Base-by-base conservation (phyloP, 148 eudicot genomes). In the Rhododendron henanense region DNA sequence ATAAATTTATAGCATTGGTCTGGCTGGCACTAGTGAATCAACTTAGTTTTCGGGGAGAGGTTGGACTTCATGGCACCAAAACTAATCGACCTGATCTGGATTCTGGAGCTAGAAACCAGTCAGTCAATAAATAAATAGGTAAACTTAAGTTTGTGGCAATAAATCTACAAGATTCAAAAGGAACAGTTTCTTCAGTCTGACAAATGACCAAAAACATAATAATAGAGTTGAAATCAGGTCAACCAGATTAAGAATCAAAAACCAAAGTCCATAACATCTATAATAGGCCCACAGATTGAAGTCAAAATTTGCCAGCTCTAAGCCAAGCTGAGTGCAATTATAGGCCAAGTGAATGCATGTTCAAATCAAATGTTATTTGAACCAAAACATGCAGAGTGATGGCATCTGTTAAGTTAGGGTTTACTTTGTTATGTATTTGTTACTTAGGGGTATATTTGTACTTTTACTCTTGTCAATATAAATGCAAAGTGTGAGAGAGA, bases 261-360 rank as follows among this genome's bases (percentile, higher is more conserved):
- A 4, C 15, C 51, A 4, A 67, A 44, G 25, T 15, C 59, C 37
- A 28, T 83, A 28, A 83, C 31, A 48, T n/a, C 9, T n/a, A 44
- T 15, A 31, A 71, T 9, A 69, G 41, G 55, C 19, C 39, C 78
- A 83, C 25, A 69, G 37, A 18, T 47, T 65, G 48, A 51, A 45
- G 78, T 67, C 85, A 83, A 45, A 61, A 4, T 81, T 31, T 67
- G 15, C 84, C 57, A 71, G 44, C 41, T 71, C 18, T 71, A 44
- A 47, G 50, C 48, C 50, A 73, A 28, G 55, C 86, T 13, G 6
- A 73, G 77, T 35, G 23, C 47, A n/a, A 14, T 76, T 79, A 85
- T 78, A 69, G 6, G 45, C 31, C 65, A 79, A 81, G 23, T 81
- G 67, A 41, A 86, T 35, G 79, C 77, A 77, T 37, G 81, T 67